Evolutionary conservation across 805 yeast species (phyloP).

Genomic region (Yarrowia sp.): DNA sequence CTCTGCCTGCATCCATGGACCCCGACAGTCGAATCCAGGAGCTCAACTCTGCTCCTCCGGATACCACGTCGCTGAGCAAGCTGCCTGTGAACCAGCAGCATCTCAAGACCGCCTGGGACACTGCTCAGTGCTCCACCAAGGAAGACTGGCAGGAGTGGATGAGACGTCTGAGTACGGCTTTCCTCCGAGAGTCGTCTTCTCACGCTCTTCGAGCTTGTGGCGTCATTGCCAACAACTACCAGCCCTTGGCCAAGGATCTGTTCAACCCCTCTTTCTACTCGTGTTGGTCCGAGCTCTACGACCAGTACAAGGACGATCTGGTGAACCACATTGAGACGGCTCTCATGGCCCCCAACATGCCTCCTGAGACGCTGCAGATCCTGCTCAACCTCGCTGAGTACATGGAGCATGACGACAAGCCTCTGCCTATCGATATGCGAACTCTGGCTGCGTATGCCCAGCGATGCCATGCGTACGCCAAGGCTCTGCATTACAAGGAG

Average conservation of each 20-base stretch:
- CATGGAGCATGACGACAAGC: slow-evolving; percentile 96
- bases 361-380: slow-evolving; percentile 94
- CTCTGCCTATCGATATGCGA: slow-evolving; percentile 88
- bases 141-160: slow-evolving; percentile 99
- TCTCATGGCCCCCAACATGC: slow-evolving; percentile 84
- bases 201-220: slow-evolving; percentile 94
- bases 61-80: slow-evolving; percentile 63
- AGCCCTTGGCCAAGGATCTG: slow-evolving; percentile 85
- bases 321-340: slow-evolving; percentile 87
- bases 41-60: slow-evolving; percentile 64
- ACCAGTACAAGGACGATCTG: slow-evolving; percentile 87
- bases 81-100: slow-evolving; percentile 70
- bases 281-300: slow-evolving; percentile 92
- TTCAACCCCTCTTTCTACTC: slow-evolving; percentile 95
- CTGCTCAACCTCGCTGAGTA: slow-evolving; percentile 89
- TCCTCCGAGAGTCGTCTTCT: slow-evolving; percentile 90
- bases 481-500: slow-evolving; percentile 95
- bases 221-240: slow-evolving; percentile 81
- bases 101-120: slow-evolving; percentile 88
- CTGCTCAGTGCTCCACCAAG: slow-evolving; percentile 82
- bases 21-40: slow-evolving; percentile 60
- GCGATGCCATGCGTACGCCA: slow-evolving; percentile 96
- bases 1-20: slow-evolving; percentile 77
- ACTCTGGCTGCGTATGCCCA: slow-evolving; percentile 92
- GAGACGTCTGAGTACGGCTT: slow-evolving; percentile 80